Base-by-base conservation (phyloP, 768 basidiomycete genomes). In the Nidula microcarpa region DNA sequence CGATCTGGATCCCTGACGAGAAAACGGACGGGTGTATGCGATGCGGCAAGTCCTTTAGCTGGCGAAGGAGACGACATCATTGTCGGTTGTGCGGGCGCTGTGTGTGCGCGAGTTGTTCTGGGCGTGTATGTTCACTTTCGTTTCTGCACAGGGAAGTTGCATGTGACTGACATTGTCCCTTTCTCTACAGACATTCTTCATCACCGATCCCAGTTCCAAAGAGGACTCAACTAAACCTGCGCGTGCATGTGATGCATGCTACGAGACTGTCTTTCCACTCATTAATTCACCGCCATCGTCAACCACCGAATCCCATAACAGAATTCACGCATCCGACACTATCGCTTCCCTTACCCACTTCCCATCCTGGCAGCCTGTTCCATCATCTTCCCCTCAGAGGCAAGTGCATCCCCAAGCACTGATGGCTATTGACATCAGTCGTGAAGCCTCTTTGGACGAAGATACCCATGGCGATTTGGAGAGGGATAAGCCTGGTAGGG, bases 1-100 rank as follows among this genome's bases (percentile, higher is more conserved):
- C 94, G 0, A 81, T 96, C 23, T 97, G 94, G 94, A 86, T 95
- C 33, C 92, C 94, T 0, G 92, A 97, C 62, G 80, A 83, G 54
- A 89, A 81, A 66, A 86, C 90, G n/a, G 80, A 81, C 51, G 75
- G 78, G 17, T 97, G 94, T 64, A 94, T 93, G 92, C 76, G 89
- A 8, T 97, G 94, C 62, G 83, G 83, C 5, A 72, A 80, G 41
- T 64, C 78, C 44, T 95, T 94, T 67, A 86, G 88, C 6, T 89
- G 89, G 84, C 68, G 86, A 62, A 76, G 90, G 58, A 71, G 92
- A 58, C 74, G 91, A 53, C 92, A 95, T 64, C 92, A 95, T 63
- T 95, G 92, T 65, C 72, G 93, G 55, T 72, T 95, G 4, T 95
- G 92, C 66, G 92, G 92, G 0, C 68, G 86, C 46, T 91, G 94